Evolutionary conservation across 202 grass and related monocot genomes (phyloP), one percentile per base, ranked within the genome.

Genomic region (Schoenoplectus triqueter): DNA sequence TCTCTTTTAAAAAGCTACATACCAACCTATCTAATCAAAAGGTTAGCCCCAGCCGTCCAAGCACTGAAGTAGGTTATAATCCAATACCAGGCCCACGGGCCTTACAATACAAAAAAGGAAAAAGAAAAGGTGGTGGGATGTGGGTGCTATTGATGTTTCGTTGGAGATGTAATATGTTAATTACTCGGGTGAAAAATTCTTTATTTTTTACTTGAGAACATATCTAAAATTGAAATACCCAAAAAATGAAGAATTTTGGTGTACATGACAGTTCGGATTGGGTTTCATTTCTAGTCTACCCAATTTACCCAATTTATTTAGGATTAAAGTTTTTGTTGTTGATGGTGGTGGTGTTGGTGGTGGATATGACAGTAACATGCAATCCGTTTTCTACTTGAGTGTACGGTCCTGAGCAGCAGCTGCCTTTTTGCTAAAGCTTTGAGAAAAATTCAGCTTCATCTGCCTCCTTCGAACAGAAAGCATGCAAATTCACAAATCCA

Each of bases 71-170:
- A 21, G 19, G 2, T 2, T 9, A 31, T 9, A 71, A 71, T 46
- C 41, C 42, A 72, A 31, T 31, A 31, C 31, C 31, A 31, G 69
- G 68, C 68, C 69, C 15, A 72, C 69, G 44, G 69, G 69, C 69
- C 42, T 71, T 70, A 47, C n/a, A 48, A 72, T 48, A 18, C 15
- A 17, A 0, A 17, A 48, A 47, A 47, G 45, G 45, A 47, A 47
- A 47, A 6, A 47, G 48, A 11, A 39, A 72, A 19, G 69, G 15
- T 48, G 15, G 69, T 47, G 66, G 42, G 44, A 18, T 0, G 2
- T 4, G 31, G 7, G 6, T 48, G 15, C 44, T 48, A 8, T 3
- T 72, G 69, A 72, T 48, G 65, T 48, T 72, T 72, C 6, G 9
- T 48, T 48, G 15, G 44, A 71, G 48, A 71, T 71, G 44, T 71